Evolutionary conservation across 768 basidiomycete genomes (phyloP), one percentile per base, ranked within the genome.

Genomic region (Naematelia encephala): DNA sequence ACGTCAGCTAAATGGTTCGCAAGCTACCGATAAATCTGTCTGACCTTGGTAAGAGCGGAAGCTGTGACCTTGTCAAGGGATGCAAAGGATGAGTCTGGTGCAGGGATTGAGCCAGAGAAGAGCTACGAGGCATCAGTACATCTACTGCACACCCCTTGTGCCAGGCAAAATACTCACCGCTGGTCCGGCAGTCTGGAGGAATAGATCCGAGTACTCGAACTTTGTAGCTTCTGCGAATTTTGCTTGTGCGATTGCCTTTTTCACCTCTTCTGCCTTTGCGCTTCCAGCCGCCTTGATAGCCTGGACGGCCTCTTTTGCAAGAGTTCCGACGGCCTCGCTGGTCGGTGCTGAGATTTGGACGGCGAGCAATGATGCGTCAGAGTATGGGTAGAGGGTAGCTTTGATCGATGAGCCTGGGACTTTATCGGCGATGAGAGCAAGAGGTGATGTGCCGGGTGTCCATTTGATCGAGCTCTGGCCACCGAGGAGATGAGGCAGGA

Each of bases 291-390:
- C 86, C 56, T 83, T 80, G 26, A 89, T 85, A 27, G 86, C 86
- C n/a, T 80, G 81, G 21, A 86, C 89, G 57, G 85, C 83, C 34
- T 75, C 68, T 39, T 61, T 59, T 16, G 73, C 70, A 34, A 75
- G 56, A 3, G 57, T 48, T 66, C 82, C 85, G 47, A 90, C 86
- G 53, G 80, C 83, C 45, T 82, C 80, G 1, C 82, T 74, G 22
- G 86, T 87, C 34, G 81, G 75, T 4, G 85, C 90, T 73, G 89
- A 85, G 30, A 97, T 80, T 54, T 90, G 78, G 57, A 96, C 78
- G 59, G 92, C 92, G 60, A 94, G 85, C 51, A 99, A 82, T 5
- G 87, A 81, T 2, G 91, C 93, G 73, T 98, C 94, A 14, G 91
- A 90, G 80, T 98, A 98, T 13, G 88, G 86, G 12, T 92, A 81